Evolutionary conservation across 2,329 filamentous ascomycete species (phyloP).

Genomic region (Exophiala spinifera): DNA sequence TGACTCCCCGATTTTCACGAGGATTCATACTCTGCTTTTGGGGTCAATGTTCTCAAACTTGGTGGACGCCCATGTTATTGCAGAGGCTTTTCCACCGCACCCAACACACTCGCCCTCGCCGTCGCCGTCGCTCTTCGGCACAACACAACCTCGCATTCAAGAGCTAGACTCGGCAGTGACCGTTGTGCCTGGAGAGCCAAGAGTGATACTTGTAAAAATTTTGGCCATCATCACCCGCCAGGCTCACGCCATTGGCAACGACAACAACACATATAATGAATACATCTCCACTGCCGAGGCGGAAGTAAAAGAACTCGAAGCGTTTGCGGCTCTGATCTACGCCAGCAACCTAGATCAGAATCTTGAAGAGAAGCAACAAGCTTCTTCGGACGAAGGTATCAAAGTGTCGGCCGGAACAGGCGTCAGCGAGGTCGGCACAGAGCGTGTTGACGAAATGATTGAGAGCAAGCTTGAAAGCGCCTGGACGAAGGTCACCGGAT

Average conservation of each 20-base stretch:
- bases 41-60: conserved; percentile 83
- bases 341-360: conserved; percentile 44
- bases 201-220: conserved; percentile 79
- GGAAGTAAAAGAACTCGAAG: conserved; percentile 47
- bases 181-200: conserved; percentile 43
- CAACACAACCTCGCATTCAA: conserved; percentile 29
- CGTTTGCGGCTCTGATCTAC: conserved; percentile 50
- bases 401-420: conserved; percentile 20
- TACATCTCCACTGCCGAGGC: conserved; percentile 45
- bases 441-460: conserved; percentile 25
- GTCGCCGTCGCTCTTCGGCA: conserved; percentile 49
- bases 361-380: conserved; percentile 19
- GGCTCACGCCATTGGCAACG: conserved; percentile 82
- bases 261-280: conserved; percentile 47
- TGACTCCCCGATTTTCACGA: conserved; percentile 85
- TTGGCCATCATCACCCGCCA: conserved; percentile 87
- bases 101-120: conserved; percentile 39
- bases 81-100: conserved; percentile 68
- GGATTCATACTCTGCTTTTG: conserved; percentile 80
- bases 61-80: conserved; percentile 75
- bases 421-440: conserved; percentile 20
- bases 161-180: conserved; percentile 43
- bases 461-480: conserved; percentile 29
- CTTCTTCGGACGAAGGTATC: conserved; percentile 13
- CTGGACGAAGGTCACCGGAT: conserved; percentile 27